Evolutionary conservation across 2,329 filamentous ascomycete species (phyloP).

Genomic region (Dothistroma septosporum): DNA sequence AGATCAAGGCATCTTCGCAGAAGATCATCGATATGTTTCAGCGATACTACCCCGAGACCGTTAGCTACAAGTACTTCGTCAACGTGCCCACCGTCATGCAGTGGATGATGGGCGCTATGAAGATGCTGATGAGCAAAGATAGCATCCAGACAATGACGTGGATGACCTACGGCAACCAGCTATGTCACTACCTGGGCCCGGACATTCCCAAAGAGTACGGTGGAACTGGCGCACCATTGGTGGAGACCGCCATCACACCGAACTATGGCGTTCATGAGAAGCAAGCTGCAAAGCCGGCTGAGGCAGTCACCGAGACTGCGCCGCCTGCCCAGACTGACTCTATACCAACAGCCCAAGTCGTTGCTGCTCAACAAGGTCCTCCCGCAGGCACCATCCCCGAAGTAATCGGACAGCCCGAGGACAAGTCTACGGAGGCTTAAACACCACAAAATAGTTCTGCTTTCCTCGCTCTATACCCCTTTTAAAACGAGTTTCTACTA

Average conservation of each 20-base stretch:
- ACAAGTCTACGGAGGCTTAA: constrained; percentile 15
- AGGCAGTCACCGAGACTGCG: not conserved
- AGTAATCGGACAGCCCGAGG: constrained; percentile 14
- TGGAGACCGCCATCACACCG: constrained; percentile 42
- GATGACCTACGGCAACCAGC: constrained; percentile 57
- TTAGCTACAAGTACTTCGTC: constrained; percentile 91
- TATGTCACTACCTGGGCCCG: constrained; percentile 63
- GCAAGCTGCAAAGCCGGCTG: constrained; percentile 1
- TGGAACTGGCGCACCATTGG: constrained; percentile 59
- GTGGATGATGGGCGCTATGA: constrained; percentile 56
- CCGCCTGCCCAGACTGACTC: not conserved
- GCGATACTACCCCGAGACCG: constrained; percentile 81
- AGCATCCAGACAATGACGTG: constrained; percentile 49
- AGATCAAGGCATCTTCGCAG: constrained; percentile 69
- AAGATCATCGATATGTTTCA: constrained; percentile 79
- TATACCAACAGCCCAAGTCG: not conserved
- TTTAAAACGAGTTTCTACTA: not conserved
- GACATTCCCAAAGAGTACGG: constrained; percentile 74
- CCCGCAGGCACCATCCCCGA: constrained; percentile 6
- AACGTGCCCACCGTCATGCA: constrained; percentile 91
- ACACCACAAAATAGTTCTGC: not conserved
- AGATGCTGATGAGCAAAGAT: constrained; percentile 46
- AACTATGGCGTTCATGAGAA: constrained; percentile 29
- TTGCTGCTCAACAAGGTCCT: not conserved
- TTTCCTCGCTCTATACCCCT: constrained; percentile 14